phyloP scores from a whole-genome alignment of 2,329 filamentous ascomycete genomes.

The Chaetomium sp. region DNA sequence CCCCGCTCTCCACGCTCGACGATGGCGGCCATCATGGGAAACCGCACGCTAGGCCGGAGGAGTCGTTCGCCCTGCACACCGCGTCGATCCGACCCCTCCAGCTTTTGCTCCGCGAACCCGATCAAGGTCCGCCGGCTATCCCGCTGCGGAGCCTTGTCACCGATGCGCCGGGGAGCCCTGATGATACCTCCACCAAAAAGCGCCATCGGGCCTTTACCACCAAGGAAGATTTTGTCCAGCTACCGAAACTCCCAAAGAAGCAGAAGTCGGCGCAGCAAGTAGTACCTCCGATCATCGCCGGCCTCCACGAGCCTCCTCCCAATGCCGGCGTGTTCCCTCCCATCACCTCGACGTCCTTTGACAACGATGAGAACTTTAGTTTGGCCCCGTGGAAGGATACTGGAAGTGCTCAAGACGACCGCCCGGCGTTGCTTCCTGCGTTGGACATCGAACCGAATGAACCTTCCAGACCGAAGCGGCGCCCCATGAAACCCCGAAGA shows the following conservation, averaged over 20 bases:
- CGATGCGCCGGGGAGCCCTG: constrained; percentile 36
- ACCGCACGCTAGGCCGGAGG: constrained; percentile 14
- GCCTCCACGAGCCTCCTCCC: constrained; percentile 55
- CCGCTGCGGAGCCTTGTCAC: constrained; percentile 42
- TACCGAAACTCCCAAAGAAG: constrained; percentile 59
- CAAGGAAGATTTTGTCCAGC: constrained; percentile 57
- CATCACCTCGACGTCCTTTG: constrained; percentile 52
- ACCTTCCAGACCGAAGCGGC: constrained; percentile 41
- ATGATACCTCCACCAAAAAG: constrained; percentile 49
- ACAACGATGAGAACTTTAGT: constrained; percentile 37
- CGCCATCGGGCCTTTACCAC: constrained; percentile 40
- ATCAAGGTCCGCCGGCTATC: constrained; percentile 35
- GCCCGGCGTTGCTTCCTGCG: constrained; percentile 16
- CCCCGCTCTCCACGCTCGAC: constrained; percentile 18
- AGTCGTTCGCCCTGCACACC: constrained; percentile 12
- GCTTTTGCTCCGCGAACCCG: constrained; percentile 32
- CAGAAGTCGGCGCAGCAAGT: constrained; percentile 52
- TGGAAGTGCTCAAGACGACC: constrained; percentile 28
- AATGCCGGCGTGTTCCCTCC: constrained; percentile 57
- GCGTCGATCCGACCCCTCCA: constrained; percentile 33
- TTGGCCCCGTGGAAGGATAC: constrained; percentile 40
- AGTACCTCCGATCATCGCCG: constrained; percentile 59
- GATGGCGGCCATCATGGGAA: constrained; percentile 15
- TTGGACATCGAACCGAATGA: constrained; percentile 23
- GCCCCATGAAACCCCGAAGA: constrained; percentile 50